A percentile compares a stretch with the other conserved stretches of the same genome.
Conservation (phyloP, 2,329 filamentous ascomycete species). For the Chrysoporthe puriensis region DNA sequence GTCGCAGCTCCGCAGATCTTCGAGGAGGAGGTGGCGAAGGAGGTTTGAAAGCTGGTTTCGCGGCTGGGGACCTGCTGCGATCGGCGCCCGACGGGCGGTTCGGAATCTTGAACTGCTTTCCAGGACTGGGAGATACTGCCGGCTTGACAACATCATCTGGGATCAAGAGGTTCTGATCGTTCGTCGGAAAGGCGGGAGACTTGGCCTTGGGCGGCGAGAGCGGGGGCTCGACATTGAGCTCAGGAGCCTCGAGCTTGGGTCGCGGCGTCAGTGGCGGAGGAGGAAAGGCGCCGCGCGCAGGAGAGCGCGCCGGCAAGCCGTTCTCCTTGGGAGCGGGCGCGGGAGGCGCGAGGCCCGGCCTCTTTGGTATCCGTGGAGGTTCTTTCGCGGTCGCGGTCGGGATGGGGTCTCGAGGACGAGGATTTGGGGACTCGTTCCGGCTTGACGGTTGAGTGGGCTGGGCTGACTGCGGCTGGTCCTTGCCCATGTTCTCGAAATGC, state of each 20-base stretch:
- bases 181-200: conserved; percentile 38
- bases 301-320: conserved; percentile 23
- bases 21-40: conserved; percentile 68
- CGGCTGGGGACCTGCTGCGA: conserved; percentile 49
- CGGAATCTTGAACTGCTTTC: conserved; percentile 57
- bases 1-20: conserved; percentile 61
- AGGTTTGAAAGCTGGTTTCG: conserved; percentile 54
- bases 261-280: conserved; percentile 51
- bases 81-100: conserved; percentile 46
- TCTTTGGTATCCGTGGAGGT: conserved; percentile 38
- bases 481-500: conserved; percentile 78
- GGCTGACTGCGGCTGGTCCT: conserved; percentile 39
- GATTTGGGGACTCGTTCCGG: conserved; percentile 39
- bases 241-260: conserved; percentile 55
- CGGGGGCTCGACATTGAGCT: conserved; percentile 71
- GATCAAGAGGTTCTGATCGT: conserved; percentile 52
- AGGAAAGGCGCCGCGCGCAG: conserved; percentile 40
- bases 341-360: conserved; percentile 35
- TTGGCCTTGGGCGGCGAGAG: conserved; percentile 65
- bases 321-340: conserved; percentile 33
- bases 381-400: conserved; percentile 44
- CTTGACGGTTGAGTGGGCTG: conserved; percentile 39
- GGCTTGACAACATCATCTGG: conserved; percentile 47
- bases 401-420: conserved; percentile 45
- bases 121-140: conserved; percentile 45